Base-by-base conservation (phyloP, 345 rosid species). In the Pseudoturritis turrita region DNA sequence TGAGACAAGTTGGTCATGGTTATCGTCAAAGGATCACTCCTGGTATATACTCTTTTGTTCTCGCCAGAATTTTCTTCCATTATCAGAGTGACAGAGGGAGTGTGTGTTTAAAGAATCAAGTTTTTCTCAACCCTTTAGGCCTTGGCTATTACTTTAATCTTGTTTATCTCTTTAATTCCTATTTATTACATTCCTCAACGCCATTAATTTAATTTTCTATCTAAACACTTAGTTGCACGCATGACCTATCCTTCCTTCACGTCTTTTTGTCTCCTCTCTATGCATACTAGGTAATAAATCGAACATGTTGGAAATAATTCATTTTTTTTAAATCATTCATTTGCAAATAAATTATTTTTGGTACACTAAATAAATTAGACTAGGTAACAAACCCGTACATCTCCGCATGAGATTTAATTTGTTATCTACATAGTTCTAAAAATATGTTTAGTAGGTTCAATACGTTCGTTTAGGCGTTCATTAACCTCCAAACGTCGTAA, bases 21-120 rank as follows among this genome's bases (percentile, higher is more conserved):
- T 15, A 76, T 62, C 29, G 60, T 29, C 58, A 62, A 62, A 63
- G 79, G 46, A 76, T 76, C 79, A 70, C 41, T 68, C 71, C 31
- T 47, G 79, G 79, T 70, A 76, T 76, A 76, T 76, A 70, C 79
- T 70, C 74, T 62, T 62, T 68, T 68, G 74, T 68, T 68, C 74
- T 53, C 46, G 2, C 3, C 33, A 7, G 41, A 53, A 33, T 41
- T 68, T 69, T 46, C 9, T 45, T 55, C 19, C 66, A 39, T 76
- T 69, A 55, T 63, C 66, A 46, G 51, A 26, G 75, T 68, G 71
- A 76, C 71, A 76, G 78, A 63, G 40, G 43, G 37, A 54, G 79
- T 37, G 76, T 70, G 59, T 40, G 70, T 47, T 46, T 3, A 62
- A 62, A 28, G 10, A 68, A 52, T 6, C 10, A 53, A 54, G 25